phyloP scores from a whole-genome alignment of 2,329 filamentous ascomycete genomes.

The Chaetomiaceae sp. region DNA sequence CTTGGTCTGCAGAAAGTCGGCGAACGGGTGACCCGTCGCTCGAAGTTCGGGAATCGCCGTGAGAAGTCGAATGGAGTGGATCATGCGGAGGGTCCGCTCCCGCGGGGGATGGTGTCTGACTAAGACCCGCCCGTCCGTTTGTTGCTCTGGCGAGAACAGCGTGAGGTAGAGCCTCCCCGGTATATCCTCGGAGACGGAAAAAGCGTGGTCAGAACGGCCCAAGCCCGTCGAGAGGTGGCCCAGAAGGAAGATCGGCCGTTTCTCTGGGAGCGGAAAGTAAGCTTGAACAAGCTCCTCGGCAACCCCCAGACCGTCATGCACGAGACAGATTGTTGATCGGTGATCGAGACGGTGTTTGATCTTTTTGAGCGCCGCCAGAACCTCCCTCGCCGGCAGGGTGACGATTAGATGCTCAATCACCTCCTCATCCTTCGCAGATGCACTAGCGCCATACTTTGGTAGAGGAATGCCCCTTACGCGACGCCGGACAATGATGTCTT shows the following conservation, averaged over 20 bases:
- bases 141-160: slow-evolving; percentile 16
- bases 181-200: slow-evolving; percentile 34
- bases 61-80: slow-evolving; percentile 59
- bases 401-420: slow-evolving; percentile 28
- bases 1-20: slow-evolving; percentile 64
- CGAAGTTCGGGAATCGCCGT: slow-evolving; percentile 56
- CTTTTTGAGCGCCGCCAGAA: slow-evolving; percentile 22
- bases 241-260: slow-evolving; percentile 69
- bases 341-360: slow-evolving; percentile 29
- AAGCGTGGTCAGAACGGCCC: slow-evolving; percentile 33
- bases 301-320: slow-evolving; percentile 59
- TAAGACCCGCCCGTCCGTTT: not conserved
- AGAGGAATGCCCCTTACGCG: slow-evolving; percentile 26
- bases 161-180: slow-evolving; percentile 33
- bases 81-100: slow-evolving; percentile 25
- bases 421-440: too few relatives aligned
- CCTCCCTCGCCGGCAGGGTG: slow-evolving; percentile 26
- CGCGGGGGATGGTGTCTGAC: slow-evolving; percentile 20
- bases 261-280: slow-evolving; percentile 60
- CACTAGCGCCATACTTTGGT: too few relatives aligned
- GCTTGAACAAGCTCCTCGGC: slow-evolving; percentile 68
- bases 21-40: slow-evolving; percentile 51
- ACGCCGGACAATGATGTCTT: slow-evolving; percentile 10
- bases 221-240: slow-evolving; percentile 53
- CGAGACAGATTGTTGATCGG: slow-evolving; percentile 30